Percentiles rank a stretch among this genome's conserved stretches.
These are phyloP conservation scores for Xylaria hypoxylon DNA, from an alignment of 2,329 filamentous ascomycete species.

Conservation along the genomic window DNA sequence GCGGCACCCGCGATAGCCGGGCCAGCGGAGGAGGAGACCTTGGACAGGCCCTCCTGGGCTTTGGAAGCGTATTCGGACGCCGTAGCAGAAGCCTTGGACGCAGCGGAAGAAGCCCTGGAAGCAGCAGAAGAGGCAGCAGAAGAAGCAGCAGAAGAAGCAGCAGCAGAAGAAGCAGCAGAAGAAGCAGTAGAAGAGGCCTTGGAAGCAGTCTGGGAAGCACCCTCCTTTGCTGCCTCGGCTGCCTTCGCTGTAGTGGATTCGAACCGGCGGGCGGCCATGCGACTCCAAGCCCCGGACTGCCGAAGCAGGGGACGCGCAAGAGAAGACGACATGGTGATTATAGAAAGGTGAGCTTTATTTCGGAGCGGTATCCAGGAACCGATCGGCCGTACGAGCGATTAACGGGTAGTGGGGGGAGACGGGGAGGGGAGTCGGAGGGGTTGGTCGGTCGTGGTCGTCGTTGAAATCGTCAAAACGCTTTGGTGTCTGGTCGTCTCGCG, in stretches of 20 bases:
- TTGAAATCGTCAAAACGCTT: conserved; percentile 45
- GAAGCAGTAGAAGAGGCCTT: conserved; percentile 46
- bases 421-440: conserved; percentile 3
- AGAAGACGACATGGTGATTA: conserved; percentile 47
- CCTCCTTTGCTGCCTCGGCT: conserved; percentile 50
- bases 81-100: conserved; percentile 55
- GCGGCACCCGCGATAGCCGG: conserved; percentile 80
- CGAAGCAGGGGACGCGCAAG: conserved; percentile 51
- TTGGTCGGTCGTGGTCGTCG: conserved; percentile 36
- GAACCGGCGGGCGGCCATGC: conserved; percentile 66
- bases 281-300: conserved; percentile 55
- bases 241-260: conserved; percentile 64
- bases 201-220: conserved; percentile 56
- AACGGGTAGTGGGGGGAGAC: conserved; percentile 34
- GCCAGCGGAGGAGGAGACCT: conserved; percentile 82
- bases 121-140: background rate
- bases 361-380: conserved; percentile 25
- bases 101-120: conserved; percentile 49
- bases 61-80: conserved; percentile 66
- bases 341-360: conserved; percentile 16
- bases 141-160: background rate
- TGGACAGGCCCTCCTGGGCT: conserved; percentile 84
- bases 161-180: background rate
- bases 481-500: conserved; percentile 42
- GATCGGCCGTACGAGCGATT: conserved; percentile 30